Base-by-base conservation (phyloP, 2,329 filamentous ascomycete genomes). In the Metarhizium humberi region DNA sequence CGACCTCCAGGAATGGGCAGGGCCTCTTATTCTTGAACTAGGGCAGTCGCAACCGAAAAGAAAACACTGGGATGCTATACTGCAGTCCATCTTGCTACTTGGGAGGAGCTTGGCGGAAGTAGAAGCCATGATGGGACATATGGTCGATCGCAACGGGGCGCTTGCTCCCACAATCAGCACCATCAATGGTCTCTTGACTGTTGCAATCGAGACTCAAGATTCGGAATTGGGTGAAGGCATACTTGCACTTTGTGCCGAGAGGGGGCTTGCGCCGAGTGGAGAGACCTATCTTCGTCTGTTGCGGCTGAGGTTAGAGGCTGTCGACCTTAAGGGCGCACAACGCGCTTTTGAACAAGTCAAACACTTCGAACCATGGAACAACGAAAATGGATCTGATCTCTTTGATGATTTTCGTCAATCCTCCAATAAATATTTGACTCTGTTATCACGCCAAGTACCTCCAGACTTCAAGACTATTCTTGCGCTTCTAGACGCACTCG, bases 121-220 rank as follows among this genome's bases (percentile, higher is more conserved):
- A 11, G 62, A 67, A 46, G 61, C 56, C 20, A 90, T 67, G 84
- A 90, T 65, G 78, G 92, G 57, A 79, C 81, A 84, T 60, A 90
- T 92, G 82, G 80, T 94, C 57, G 75, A 80, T 47, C 76, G 85
- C 20, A 68, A 78, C 55, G 66, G 75, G 55, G 71, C 73, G 16
- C 61, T 78, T 3, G 69, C 74, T 6, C 82, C 90, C 0, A 85
- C 89, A 54, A 84, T 84, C 6, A 72, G 78, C 3, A 90, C 87
- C 6, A 84, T 97, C 63, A 95, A 97, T 64, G 73, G 76, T 6
- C 77, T 97, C 30, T 78, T 97, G 18, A 79, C 82, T 53, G 84
- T 85, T 56, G 88, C 90, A 10, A 85, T 86, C 59, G 80, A 81
- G n/a, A 78, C 79, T 54, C 77, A 85, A 11, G 85, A 95, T 62